phyloP scores from a whole-genome alignment of 202 grass and related monocot species.

The Hordeum pubiflorum region DNA sequence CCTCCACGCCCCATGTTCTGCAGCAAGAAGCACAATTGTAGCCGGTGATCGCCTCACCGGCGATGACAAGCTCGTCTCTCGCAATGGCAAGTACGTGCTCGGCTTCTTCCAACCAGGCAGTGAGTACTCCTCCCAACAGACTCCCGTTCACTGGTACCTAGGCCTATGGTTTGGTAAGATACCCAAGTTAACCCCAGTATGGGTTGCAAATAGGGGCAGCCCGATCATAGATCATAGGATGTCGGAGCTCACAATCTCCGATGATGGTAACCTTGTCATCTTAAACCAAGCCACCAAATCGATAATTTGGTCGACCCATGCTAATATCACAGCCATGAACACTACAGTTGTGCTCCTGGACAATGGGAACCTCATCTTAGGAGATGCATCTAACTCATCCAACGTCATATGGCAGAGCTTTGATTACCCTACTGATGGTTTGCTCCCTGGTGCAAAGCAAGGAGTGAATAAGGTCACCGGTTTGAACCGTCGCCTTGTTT shows the following conservation, averaged over 20 bases:
- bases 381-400: slow-evolving; percentile 11
- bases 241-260: slow-evolving; percentile 17
- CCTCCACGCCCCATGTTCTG: neutral
- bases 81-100: slow-evolving; percentile 27
- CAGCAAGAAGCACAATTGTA: slow-evolving; percentile 9
- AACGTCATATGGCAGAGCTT: slow-evolving; percentile 29
- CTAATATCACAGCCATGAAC: neutral
- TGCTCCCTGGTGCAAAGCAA: slow-evolving; percentile 14
- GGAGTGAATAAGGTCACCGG: slow-evolving; percentile 26
- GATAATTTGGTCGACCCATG: slow-evolving; percentile 32
- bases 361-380: slow-evolving; percentile 26
- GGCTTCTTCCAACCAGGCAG: slow-evolving; percentile 39
- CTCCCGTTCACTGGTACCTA: slow-evolving; percentile 27
- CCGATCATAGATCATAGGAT: neutral
- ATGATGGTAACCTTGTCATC: slow-evolving; percentile 36
- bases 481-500: neutral
- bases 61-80: slow-evolving; percentile 21
- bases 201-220: slow-evolving; percentile 41
- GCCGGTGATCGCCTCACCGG: slow-evolving; percentile 13
- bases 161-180: slow-evolving; percentile 50
- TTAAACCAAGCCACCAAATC: slow-evolving; percentile 9
- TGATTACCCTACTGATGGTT: slow-evolving; percentile 33
- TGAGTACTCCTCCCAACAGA: slow-evolving; percentile 6
- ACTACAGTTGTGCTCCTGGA: slow-evolving; percentile 16
- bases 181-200: slow-evolving; percentile 13